Evolutionary conservation across 345 rosid genomes (phyloP), one percentile per base, ranked within the genome.

Genomic region (Syzygium grande): DNA sequence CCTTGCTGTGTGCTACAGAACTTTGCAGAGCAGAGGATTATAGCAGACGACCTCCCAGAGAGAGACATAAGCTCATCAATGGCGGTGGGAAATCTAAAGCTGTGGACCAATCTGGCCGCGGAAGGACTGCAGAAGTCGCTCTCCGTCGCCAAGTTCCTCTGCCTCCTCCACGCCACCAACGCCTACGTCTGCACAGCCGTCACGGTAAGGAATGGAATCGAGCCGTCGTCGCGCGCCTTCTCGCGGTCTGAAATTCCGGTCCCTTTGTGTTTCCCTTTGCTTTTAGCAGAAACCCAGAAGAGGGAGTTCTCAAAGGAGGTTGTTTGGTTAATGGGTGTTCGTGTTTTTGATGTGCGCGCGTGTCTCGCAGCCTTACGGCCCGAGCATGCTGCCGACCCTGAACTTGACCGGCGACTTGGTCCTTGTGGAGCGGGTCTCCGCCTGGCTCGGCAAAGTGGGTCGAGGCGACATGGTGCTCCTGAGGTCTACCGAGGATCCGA

Each of bases 361-460:
- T 43, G 7, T 43, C 46, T 43, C 78, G 88, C 89, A 95, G 97
- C 58, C 92, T 17, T 88, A 85, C 27, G 98, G 99, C 55, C 98
- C 99, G 87, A 95, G 98, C 91, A 97, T 95, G 98, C 88, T 89
- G 11, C 99, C 96, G 2, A 95, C 97, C 27, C 51, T 97, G 38
- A 91, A 86, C 87, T 83, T 92, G 59, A 90, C 93, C 2, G 96
- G 96, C 4, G 91, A 93, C 84, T 9, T 94, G 10, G 51, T 93
- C 65, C 73, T 96, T 84, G 95, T 91, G 16, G 98, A 97, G 90
- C 90, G 93, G 77, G 86, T 94, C 87, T 93, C 98, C 1, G 86
- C 77, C 59, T 84, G 89, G 84, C 43, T 88, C 2, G 91, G 93
- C n/a, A 95, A 93, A 61, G 94, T 91, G 88, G 89, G 51, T 51